phyloP scores from a whole-genome alignment of 345 rosid genomes.

The Psidium guajava region DNA sequence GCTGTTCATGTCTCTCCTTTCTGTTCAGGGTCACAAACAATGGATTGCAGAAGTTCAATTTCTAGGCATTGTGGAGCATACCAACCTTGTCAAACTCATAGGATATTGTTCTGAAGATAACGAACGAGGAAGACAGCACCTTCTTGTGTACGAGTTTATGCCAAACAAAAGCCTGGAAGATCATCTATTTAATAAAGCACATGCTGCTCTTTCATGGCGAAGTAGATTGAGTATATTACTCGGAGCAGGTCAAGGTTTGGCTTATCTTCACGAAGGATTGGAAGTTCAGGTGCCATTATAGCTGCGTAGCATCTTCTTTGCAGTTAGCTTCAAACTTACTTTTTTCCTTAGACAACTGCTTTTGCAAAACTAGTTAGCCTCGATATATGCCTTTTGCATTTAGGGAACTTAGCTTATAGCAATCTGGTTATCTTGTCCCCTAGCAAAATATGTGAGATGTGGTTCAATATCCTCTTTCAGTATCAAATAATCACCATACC shows the following conservation, averaged over 20 bases:
- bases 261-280: slow-evolving; percentile 69
- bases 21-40: slow-evolving; percentile 74
- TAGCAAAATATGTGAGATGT: not conserved
- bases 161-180: slow-evolving; percentile 76
- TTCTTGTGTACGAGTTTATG: slow-evolving; percentile 77
- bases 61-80: slow-evolving; percentile 69
- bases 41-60: slow-evolving; percentile 91
- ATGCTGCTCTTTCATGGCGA: slow-evolving; percentile 51
- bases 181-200: slow-evolving; percentile 60
- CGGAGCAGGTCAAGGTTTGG: slow-evolving; percentile 80
- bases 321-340: not conserved
- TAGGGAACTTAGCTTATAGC: not conserved
- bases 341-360: not conserved
- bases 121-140: slow-evolving; percentile 63
- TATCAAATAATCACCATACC: not conserved
- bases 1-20: not conserved
- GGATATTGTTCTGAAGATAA: slow-evolving; percentile 75
- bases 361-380: not conserved
- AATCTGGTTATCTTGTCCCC: not conserved
- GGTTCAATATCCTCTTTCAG: not conserved
- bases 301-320: too few relatives aligned
- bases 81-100: slow-evolving; percentile 77
- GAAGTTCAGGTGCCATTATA: slow-evolving; percentile 58
- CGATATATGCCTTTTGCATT: not conserved
- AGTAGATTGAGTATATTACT: slow-evolving; percentile 53